Conservation (phyloP, 345 rosid species). For the Cochlearia excelsa region DNA sequence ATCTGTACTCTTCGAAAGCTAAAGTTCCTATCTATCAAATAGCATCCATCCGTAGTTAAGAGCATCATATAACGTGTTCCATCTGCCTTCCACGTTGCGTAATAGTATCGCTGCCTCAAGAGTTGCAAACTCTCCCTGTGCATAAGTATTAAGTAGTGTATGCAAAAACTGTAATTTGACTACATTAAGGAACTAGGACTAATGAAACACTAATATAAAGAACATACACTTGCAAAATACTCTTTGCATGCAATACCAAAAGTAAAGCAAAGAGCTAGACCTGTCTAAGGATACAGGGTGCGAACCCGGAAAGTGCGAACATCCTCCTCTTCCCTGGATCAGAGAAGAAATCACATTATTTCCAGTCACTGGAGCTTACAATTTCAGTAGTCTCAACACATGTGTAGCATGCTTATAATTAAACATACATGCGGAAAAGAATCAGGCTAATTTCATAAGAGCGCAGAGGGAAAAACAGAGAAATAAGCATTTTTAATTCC, state of each 20-base stretch:
- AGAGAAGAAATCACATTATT: conserved; percentile 15
- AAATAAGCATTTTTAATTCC: conserved; percentile 14
- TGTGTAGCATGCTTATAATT: conserved; percentile 2
- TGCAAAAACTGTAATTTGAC: conserved; percentile 2
- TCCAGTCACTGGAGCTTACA: conserved; percentile 2
- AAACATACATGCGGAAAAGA: not conserved
- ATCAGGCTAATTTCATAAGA: conserved; percentile 3
- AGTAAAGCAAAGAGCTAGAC: conserved; percentile 34
- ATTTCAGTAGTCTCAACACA: conserved; percentile 4
- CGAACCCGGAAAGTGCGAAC: conserved; percentile 68
- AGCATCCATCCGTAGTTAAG: conserved; percentile 85
- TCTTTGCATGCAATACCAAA: conserved; percentile 16
- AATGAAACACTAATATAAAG: not conserved
- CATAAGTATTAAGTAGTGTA: conserved; percentile 17
- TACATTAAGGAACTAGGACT: conserved; percentile 5
- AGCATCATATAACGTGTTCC: conserved; percentile 99
- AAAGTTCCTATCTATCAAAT: conserved; percentile 79
- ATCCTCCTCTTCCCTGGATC: conserved; percentile 68
- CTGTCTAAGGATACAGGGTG: conserved; percentile 89
- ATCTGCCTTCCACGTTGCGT: conserved; percentile 99
- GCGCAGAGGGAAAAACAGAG: not conserved
- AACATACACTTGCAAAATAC: conserved; percentile 12
- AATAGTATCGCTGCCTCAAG: conserved; percentile 87
- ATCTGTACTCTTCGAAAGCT: conserved; percentile 88
- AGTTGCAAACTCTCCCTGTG: conserved; percentile 90